Base-by-base conservation (phyloP, 768 basidiomycete species). In the Piloderma croceum region DNA sequence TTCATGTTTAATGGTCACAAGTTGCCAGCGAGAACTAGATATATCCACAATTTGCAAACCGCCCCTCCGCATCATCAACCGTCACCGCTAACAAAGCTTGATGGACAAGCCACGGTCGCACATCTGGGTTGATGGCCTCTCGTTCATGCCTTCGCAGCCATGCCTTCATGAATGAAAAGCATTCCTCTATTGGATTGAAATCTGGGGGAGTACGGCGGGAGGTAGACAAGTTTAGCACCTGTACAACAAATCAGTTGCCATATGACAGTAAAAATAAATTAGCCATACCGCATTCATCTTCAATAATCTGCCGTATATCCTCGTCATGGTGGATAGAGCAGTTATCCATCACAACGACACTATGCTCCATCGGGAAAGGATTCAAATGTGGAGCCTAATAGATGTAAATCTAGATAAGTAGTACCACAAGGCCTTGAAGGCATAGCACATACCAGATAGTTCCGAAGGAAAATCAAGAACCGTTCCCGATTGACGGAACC, bases 261-360 rank as follows among this genome's bases (percentile, higher is more conserved):
- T n/a, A n/a, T n/a, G n/a, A n/a, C n/a, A n/a, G n/a, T n/a, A n/a
- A n/a, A n/a, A n/a, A n/a, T 23, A 12, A 42, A n/a, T n/a, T n/a
- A n/a, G n/a, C n/a, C 57, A 17, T 36, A 61, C 52, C 41, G 39
- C 53, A 54, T 46, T 57, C 46, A 20, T 42, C 60, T 33, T 51
- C 54, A 19, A 67, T 51, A n/a, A 66, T 45, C 1, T 42, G 24
- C 2, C 54, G 50, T n/a, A 70, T 43, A 4, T 63, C 63, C n/a
- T 62, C 59, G 33, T 58, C 54, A 22, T 70, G 66, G 44, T 71
- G 68, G 34, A 70, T 70, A 2, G 50, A 40, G 35, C 66, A 67
- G 42, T 70, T 70, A 34, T 69, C 61, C 25, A 70, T 40, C 2
- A 71, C 52, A 20, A 70, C 50, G 4, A 68, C 54, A 46, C 68